A percentile compares a stretch with the other conserved stretches of the same genome.
Conservation (phyloP, 2,329 filamentous ascomycete genomes). For the Fusarium pseudonygamai region DNA sequence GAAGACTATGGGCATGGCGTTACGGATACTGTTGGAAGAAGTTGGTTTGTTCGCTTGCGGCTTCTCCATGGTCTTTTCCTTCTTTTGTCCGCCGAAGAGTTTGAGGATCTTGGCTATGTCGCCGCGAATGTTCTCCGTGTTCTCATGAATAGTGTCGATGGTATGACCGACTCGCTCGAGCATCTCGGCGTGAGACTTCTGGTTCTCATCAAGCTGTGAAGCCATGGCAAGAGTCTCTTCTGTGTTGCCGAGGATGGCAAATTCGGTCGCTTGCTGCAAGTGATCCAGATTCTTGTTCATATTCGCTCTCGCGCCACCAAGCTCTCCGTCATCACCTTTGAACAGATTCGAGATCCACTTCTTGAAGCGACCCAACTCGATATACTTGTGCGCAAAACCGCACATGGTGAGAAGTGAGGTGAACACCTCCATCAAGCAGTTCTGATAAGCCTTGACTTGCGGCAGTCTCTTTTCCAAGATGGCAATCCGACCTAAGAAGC, state of each 20-base stretch:
- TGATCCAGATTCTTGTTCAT: conserved; percentile 43
- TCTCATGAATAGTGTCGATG: conserved; percentile 41
- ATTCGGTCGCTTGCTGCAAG: conserved; percentile 47
- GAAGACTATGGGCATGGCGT: conserved; percentile 34
- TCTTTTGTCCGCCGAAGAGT: conserved; percentile 37
- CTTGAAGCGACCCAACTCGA: conserved; percentile 48
- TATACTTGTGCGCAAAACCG: conserved; percentile 48
- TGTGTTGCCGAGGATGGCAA: conserved; percentile 47
- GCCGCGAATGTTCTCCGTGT: conserved; percentile 39
- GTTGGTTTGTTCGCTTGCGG: conserved; percentile 35
- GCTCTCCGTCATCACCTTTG: conserved; percentile 45
- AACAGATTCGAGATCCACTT: conserved; percentile 46
- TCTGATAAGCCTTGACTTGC: conserved; percentile 43
- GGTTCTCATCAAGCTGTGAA: conserved; percentile 40
- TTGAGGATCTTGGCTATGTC: conserved; percentile 44
- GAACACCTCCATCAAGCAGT: conserved; percentile 51
- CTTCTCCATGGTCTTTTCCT: conserved; percentile 18
- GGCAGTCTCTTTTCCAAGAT: conserved; percentile 48
- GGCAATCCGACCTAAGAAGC: conserved; percentile 48
- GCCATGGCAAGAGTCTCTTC: conserved; percentile 45
- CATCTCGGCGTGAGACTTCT: conserved; percentile 38
- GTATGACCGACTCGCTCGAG: conserved; percentile 40
- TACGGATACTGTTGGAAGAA: conserved; percentile 37
- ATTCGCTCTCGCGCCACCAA: conserved; percentile 42
- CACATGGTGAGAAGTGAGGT: conserved; percentile 47